These are phyloP conservation scores for Trichoderma asperelloides DNA, from an alignment of 495 filamentous ascomycete species.

Conservation along the genomic window DNA sequence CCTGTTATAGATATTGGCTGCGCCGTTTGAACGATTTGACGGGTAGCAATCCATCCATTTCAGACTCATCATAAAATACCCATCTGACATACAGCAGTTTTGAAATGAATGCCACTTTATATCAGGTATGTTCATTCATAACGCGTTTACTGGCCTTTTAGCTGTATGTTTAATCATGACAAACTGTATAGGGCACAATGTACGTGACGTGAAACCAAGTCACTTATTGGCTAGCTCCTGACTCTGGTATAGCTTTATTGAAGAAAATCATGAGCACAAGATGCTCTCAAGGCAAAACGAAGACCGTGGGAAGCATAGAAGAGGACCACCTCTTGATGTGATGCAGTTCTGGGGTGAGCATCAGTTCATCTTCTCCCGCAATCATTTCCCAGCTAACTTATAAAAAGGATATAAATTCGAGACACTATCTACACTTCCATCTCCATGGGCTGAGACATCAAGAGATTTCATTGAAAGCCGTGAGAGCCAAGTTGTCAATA, in stretches of 20 bases:
- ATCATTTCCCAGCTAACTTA: conserved; percentile 14
- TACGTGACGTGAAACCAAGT: conserved; percentile 31
- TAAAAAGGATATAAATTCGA: conserved; percentile 90
- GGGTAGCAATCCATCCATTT: conserved; percentile 46
- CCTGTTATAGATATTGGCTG: conserved; percentile 61
- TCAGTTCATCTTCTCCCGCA: background rate
- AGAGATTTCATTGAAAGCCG: conserved; percentile 72
- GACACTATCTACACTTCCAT: conserved; percentile 63
- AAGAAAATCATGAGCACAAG: conserved; percentile 74
- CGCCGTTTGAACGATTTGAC: conserved; percentile 72
- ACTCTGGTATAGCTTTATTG: conserved; percentile 62
- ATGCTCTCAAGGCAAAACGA: conserved; percentile 45
- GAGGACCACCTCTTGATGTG: conserved; percentile 34
- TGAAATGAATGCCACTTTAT: conserved; percentile 90
- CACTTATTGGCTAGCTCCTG: background rate
- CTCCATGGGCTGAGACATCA: conserved; percentile 59
- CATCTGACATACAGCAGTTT: conserved; percentile 46
- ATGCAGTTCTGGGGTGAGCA: conserved; percentile 52
- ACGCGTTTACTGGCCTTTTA: background rate
- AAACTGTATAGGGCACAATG: conserved; percentile 59
- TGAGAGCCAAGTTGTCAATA: conserved; percentile 62
- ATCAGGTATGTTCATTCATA: conserved; percentile 54
- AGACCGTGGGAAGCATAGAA: conserved; percentile 54
- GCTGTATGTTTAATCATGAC: background rate
- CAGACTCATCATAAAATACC: conserved; percentile 11